Conservation (phyloP, 176 grass and related monocot genomes). For the Chrysopogon serrulatus region DNA sequence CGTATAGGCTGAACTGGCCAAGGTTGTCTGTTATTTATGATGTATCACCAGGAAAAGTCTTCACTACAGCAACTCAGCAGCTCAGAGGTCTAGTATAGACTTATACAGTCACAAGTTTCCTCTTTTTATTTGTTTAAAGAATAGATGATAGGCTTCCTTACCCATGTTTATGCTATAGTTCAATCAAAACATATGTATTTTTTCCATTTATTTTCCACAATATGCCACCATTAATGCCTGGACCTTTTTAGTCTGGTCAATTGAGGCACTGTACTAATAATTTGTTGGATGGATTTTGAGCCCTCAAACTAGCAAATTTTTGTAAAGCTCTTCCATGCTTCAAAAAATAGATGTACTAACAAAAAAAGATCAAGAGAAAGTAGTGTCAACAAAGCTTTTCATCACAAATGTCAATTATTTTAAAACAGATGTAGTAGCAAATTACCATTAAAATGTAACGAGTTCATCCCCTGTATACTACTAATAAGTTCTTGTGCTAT, state of each 20-base stretch:
- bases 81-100: slow-evolving; percentile 55
- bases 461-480: not conserved
- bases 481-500: not conserved
- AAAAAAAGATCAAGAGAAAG: not conserved
- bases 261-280: not conserved
- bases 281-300: not conserved
- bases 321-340: not conserved
- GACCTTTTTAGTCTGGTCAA: not conserved
- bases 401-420: not conserved
- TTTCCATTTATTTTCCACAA: not conserved
- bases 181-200: not conserved
- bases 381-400: too few relatives aligned
- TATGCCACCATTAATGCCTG: not conserved
- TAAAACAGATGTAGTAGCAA: not conserved
- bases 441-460: not conserved
- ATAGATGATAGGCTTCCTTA: not conserved
- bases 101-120: not conserved
- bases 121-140: slow-evolving; percentile 5
- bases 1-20: slow-evolving; percentile 90
- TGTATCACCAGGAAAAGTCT: slow-evolving; percentile 67
- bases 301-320: not conserved
- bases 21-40: slow-evolving; percentile 65
- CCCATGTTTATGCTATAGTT: not conserved
- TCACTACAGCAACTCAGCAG: slow-evolving; percentile 36
- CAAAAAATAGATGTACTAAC: not conserved